Evolutionary conservation across 1,139 yeast genomes (phyloP).

Genomic region (Scheffersomyces stambukii): DNA sequence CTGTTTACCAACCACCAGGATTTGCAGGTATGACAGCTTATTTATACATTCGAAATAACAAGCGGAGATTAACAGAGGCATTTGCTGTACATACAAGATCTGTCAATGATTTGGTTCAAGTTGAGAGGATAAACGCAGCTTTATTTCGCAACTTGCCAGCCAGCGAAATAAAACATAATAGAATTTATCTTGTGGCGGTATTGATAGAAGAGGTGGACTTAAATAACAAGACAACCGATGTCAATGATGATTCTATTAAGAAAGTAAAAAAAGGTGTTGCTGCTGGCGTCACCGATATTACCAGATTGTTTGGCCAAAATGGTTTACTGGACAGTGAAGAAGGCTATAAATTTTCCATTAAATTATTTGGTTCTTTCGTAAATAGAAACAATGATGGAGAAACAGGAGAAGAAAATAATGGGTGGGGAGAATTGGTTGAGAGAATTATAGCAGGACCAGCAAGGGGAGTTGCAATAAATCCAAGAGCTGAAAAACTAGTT

Average conservation of each 20-base stretch:
- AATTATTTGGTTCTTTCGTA: constrained; percentile 67
- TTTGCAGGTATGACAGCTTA: constrained; percentile 70
- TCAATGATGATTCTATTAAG: constrained; percentile 26
- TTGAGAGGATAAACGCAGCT: constrained; percentile 73
- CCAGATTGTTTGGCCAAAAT: constrained; percentile 68
- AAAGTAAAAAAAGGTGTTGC: constrained; percentile 76
- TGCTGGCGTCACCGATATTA: constrained; percentile 83
- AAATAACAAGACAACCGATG: constrained; percentile 19
- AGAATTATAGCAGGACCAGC: constrained; percentile 74
- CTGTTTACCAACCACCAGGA: constrained; percentile 61
- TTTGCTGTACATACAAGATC: constrained; percentile 64
- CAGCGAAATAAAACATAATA: constrained; percentile 55
- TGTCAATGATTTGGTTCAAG: constrained; percentile 54
- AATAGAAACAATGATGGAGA: constrained; percentile 27
- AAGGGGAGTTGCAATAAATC: constrained; percentile 77
- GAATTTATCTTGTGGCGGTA: constrained; percentile 65
- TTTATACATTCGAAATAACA: constrained; percentile 64
- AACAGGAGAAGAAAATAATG: constrained; percentile 47
- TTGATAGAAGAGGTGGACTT: constrained; percentile 57
- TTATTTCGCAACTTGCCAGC: constrained; percentile 75
- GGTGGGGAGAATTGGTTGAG: constrained; percentile 88
- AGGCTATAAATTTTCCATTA: constrained; percentile 67
- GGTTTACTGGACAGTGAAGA: constrained; percentile 60
- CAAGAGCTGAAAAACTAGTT: constrained; percentile 70
- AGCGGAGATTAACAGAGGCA: constrained; percentile 71